phyloP scores from a whole-genome alignment of 2,329 filamentous ascomycete species.

The Pseudocercospora musae region DNA sequence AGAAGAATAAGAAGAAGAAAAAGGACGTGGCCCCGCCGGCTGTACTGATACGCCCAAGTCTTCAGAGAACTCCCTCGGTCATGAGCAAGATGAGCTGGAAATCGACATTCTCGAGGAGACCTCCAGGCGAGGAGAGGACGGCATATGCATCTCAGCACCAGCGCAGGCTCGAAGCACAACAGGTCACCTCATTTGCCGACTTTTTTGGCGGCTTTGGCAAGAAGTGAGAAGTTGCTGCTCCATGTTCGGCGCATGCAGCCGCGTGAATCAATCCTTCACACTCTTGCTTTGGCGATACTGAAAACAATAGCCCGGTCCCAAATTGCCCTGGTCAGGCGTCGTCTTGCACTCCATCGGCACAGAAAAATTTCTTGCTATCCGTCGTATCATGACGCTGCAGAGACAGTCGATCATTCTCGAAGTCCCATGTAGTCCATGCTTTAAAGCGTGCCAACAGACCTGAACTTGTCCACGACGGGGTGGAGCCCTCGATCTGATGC shows the following conservation, averaged over 20 bases:
- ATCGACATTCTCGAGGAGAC: not conserved
- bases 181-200: not conserved
- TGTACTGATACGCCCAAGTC: not conserved
- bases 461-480: no score
- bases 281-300: no score
- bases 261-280: no score
- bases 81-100: not conserved
- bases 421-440: no score
- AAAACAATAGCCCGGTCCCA: no score
- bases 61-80: not conserved
- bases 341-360: no score
- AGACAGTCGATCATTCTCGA: no score
- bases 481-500: no score
- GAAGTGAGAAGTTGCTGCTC: not conserved
- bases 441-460: no score
- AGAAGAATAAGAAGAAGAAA: not conserved
- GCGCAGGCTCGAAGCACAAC: not conserved
- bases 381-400: no score
- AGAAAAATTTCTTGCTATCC: no score
- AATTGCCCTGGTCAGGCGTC: no score
- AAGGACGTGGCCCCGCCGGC: not conserved
- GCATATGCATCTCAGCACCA: not conserved
- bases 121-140: not conserved
- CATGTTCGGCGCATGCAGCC: not conserved
- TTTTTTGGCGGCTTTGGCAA: not conserved